Evolutionary conservation across 2,329 filamentous ascomycete species (phyloP).

Genomic region (Talaromyces sp.): DNA sequence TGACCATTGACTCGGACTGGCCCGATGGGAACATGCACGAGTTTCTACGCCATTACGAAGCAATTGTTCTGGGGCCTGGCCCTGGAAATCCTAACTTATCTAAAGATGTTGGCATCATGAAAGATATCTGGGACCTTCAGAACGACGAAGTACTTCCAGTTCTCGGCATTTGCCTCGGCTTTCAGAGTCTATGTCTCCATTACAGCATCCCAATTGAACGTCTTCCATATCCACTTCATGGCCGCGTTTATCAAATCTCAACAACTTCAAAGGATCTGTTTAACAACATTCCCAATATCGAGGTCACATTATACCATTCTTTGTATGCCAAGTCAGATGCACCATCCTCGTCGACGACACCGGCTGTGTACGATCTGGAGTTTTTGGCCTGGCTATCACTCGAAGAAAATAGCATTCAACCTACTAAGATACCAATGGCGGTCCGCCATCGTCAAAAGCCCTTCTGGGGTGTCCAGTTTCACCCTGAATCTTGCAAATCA

Average conservation of each 20-base stretch:
- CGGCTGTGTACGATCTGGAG: slow-evolving; percentile 36
- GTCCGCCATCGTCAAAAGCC: slow-evolving; percentile 69
- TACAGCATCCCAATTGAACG: slow-evolving; percentile 69
- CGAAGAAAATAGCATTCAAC: slow-evolving; percentile 41
- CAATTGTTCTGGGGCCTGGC: slow-evolving; percentile 86
- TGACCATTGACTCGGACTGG: slow-evolving; percentile 67
- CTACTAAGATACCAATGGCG: slow-evolving; percentile 69
- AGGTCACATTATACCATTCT: slow-evolving; percentile 77
- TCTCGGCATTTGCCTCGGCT: slow-evolving; percentile 85
- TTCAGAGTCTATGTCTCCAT: slow-evolving; percentile 75
- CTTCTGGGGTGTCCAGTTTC: slow-evolving; percentile 87
- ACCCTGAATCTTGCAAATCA: slow-evolving; percentile 88
- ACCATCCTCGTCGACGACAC: slow-evolving; percentile 8
- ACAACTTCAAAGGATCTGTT: slow-evolving; percentile 69
- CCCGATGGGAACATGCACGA: slow-evolving; percentile 48
- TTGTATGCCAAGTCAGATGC: slow-evolving; percentile 52
- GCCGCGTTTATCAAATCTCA: slow-evolving; percentile 71
- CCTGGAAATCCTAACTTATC: slow-evolving; percentile 75
- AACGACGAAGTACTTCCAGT: slow-evolving; percentile 69
- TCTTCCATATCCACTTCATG: slow-evolving; percentile 75
- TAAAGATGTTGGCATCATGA: slow-evolving; percentile 82
- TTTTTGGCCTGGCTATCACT: slow-evolving; percentile 65
- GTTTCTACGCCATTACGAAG: slow-evolving; percentile 69
- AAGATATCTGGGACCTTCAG: slow-evolving; percentile 70
- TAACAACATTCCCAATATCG: slow-evolving; percentile 58